phyloP scores from a whole-genome alignment of 352 stramenopile species.

The Blastocystis sp. region DNA sequence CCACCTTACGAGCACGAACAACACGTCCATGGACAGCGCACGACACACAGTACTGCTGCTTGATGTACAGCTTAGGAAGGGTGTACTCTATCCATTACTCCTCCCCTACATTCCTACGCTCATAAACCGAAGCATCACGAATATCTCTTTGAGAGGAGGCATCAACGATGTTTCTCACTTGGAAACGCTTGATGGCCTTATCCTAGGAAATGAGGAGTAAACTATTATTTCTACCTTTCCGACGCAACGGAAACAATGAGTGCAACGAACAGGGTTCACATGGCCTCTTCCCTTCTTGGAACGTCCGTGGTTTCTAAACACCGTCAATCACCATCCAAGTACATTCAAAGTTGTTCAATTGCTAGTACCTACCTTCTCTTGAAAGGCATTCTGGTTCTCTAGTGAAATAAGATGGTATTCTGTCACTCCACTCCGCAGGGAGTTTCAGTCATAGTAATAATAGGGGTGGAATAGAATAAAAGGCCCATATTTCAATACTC shows the following conservation, averaged over 20 bases:
- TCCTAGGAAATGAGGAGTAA: background rate
- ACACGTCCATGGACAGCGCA: slow-evolving; percentile 98
- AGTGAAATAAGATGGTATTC: slow-evolving; percentile 64
- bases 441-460: background rate
- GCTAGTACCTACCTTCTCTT: slow-evolving; percentile 54
- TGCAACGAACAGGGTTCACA: slow-evolving; percentile 62
- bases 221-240: background rate
- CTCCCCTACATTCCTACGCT: slow-evolving; percentile 69
- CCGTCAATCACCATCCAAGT: background rate
- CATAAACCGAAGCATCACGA: slow-evolving; percentile 94
- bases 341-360: background rate
- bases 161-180: slow-evolving; percentile 79
- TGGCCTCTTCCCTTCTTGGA: slow-evolving; percentile 67
- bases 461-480: background rate
- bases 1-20: slow-evolving; percentile 90
- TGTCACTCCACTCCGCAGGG: slow-evolving; percentile 20
- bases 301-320: slow-evolving; percentile 67
- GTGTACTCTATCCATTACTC: slow-evolving; percentile 81
- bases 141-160: slow-evolving; percentile 95
- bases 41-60: slow-evolving; percentile 99
- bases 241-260: slow-evolving; percentile 48
- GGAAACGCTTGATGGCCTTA: slow-evolving; percentile 67
- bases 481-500: background rate
- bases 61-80: slow-evolving; percentile 99
- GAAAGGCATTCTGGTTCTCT: slow-evolving; percentile 65